phyloP scores from a whole-genome alignment of 176 grass and related monocot species.

The Areca catechu region DNA sequence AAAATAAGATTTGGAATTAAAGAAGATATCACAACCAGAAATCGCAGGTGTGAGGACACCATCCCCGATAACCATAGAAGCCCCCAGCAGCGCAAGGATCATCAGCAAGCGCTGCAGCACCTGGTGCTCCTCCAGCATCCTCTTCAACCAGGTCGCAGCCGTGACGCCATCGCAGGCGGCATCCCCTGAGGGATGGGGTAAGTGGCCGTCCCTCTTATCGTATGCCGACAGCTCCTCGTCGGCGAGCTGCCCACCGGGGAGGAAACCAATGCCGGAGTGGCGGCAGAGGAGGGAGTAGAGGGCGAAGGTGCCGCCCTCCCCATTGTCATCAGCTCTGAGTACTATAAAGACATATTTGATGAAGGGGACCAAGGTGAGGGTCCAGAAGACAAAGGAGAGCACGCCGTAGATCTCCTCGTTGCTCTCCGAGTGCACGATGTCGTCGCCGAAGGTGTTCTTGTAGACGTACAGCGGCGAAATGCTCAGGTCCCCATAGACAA shows the following conservation, averaged over 20 bases:
- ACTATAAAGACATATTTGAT: conserved; percentile 98
- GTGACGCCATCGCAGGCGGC: background rate
- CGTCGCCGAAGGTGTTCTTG: conserved; percentile 90
- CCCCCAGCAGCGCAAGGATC: conserved; percentile 62
- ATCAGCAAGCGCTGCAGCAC: conserved; percentile 67
- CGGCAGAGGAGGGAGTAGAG: conserved; percentile 95
- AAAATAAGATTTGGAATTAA: too few relatives aligned
- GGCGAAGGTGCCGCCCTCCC: conserved; percentile 97
- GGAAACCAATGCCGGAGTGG: conserved; percentile 70
- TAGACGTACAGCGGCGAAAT: conserved; percentile 92
- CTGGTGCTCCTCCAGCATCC: conserved; percentile 52
- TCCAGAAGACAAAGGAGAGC: conserved; percentile 98
- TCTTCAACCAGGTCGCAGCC: conserved; percentile 32
- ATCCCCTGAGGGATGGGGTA: background rate
- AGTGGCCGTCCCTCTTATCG: conserved; percentile 21
- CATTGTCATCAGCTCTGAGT: conserved; percentile 87
- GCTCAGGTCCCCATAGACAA: conserved; percentile 94
- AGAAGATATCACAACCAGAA: conserved; percentile 35
- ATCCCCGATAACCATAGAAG: conserved; percentile 96
- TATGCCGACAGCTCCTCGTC: conserved; percentile 30
- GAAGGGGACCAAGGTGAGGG: conserved; percentile 83
- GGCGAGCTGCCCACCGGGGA: conserved; percentile 49
- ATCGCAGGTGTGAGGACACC: conserved; percentile 93
- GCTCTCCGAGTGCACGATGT: conserved; percentile 90
- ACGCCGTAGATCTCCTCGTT: conserved; percentile 98